Conservation (phyloP, 2,329 filamentous ascomycete species). For the Cladorrhinum sp. region DNA sequence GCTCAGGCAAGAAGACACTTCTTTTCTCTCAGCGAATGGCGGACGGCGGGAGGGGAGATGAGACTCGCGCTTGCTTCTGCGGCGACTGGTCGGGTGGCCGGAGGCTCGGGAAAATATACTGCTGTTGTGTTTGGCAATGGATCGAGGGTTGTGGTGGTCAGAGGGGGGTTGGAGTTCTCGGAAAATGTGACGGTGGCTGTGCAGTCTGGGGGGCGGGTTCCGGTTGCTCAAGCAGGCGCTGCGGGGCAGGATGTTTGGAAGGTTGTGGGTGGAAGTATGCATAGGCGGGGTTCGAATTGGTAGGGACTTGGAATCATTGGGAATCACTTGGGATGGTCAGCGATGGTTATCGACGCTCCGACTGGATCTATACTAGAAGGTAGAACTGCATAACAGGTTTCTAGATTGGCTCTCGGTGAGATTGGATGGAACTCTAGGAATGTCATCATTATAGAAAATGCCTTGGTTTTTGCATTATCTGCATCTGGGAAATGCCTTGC, state of each 20-base stretch:
- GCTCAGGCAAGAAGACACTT: slow-evolving; percentile 18
- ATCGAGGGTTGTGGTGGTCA: background rate
- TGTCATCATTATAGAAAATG: too few relatives aligned
- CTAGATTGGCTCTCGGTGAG: too few relatives aligned
- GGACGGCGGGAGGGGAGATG: background rate
- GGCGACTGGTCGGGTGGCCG: background rate
- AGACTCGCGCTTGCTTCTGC: background rate
- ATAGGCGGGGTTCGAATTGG: background rate
- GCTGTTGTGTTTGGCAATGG: background rate
- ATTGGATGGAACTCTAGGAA: too few relatives aligned
- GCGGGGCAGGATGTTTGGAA: background rate
- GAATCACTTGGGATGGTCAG: too few relatives aligned
- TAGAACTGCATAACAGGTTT: too few relatives aligned
- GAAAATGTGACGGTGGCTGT: background rate
- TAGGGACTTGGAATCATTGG: background rate
- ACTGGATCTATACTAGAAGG: too few relatives aligned
- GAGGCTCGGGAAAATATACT: background rate
- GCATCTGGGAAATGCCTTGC: too few relatives aligned
- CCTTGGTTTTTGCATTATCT: too few relatives aligned
- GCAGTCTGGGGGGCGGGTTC: background rate
- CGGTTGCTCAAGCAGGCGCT: background rate
- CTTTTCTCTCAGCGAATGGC: slow-evolving; percentile 20
- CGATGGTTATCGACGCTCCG: too few relatives aligned
- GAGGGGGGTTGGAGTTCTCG: background rate
- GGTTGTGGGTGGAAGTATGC: background rate